A percentile compares a stretch with the other conserved stretches of the same genome.
phyloP scores from a whole-genome alignment of 371 early-diverging fungal species.

The Apophysomyces trapeziformis region DNA sequence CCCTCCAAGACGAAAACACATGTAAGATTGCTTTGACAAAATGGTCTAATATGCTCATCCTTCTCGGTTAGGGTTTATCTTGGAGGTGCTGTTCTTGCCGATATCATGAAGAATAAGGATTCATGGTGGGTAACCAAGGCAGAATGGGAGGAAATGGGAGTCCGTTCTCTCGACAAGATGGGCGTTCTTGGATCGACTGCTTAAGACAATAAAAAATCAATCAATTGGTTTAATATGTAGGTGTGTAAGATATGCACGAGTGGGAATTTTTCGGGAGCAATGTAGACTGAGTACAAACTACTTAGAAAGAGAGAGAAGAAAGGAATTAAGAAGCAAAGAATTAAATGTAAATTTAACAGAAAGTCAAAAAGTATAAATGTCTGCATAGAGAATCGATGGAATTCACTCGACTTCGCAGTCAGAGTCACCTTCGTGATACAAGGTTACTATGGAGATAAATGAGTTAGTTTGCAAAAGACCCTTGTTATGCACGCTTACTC shows the following conservation, averaged over 20 bases:
- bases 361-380: conserved; percentile 1
- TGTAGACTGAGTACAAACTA: conserved; percentile 8
- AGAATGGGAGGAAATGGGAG: conserved; percentile 95
- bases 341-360: conserved; percentile 11
- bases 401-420: conserved; percentile 28
- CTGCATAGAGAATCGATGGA: not conserved
- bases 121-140: conserved; percentile 92
- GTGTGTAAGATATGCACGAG: conserved; percentile 3
- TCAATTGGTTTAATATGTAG: conserved; percentile 8
- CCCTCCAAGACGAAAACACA: conserved; percentile 97
- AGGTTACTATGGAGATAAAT: conserved; percentile 49
- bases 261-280: conserved; percentile 8
- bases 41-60: not conserved
- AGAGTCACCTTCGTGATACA: conserved; percentile 67
- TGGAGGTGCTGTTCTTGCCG: conserved; percentile 97
- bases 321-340: conserved; percentile 1
- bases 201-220: conserved; percentile 21
- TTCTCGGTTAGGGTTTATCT: conserved; percentile 76
- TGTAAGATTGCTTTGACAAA: conserved; percentile 41
- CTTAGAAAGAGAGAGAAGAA: not conserved
- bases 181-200: conserved; percentile 54
- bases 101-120: conserved; percentile 93
- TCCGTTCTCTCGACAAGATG: conserved; percentile 77
- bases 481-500: conserved; percentile 33
- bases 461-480: not conserved